These are phyloP conservation scores for Pestalotiopsis sp. DNA, from an alignment of 2,329 filamentous ascomycete genomes.

Conservation along the genomic window DNA sequence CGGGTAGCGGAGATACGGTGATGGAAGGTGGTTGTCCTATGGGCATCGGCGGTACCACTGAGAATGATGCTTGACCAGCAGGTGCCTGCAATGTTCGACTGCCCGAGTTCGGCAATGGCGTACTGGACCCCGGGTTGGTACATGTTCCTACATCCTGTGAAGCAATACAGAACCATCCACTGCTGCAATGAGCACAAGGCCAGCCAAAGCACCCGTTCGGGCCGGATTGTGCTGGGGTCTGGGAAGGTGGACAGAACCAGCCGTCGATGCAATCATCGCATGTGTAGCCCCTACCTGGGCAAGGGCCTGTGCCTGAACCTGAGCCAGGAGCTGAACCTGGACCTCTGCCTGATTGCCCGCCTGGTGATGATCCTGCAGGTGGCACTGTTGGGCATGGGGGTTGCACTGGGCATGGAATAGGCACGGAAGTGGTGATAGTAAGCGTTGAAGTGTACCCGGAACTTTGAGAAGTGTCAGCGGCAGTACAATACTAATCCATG, in stretches of 20 bases:
- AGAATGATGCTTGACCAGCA: neutral
- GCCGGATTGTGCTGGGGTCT: conserved; percentile 34
- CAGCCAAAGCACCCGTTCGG: conserved; percentile 38
- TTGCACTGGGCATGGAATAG: neutral
- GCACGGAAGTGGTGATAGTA: neutral
- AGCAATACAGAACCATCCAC: conserved; percentile 40
- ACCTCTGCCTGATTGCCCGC: conserved; percentile 22
- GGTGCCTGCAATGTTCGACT: neutral
- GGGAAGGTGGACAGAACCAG: conserved; percentile 38
- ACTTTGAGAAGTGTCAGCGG: neutral
- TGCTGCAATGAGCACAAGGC: conserved; percentile 37
- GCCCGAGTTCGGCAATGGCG: conserved; percentile 5
- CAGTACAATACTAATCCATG: neutral
- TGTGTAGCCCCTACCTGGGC: conserved; percentile 37
- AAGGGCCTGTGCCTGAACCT: conserved; percentile 30
- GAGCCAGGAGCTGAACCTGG: conserved; percentile 12
- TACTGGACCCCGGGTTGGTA: conserved; percentile 18
- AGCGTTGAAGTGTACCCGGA: conserved; percentile 3
- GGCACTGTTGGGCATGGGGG: neutral
- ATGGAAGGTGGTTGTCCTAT: neutral
- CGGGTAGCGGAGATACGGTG: neutral
- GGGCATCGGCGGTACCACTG: neutral
- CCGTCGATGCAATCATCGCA: conserved; percentile 37
- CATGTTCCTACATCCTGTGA: conserved; percentile 21
- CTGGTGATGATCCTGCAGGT: conserved; percentile 8